Conservation (phyloP, 805 yeast species). For the Saccharomycopsis fibuligera region DNA sequence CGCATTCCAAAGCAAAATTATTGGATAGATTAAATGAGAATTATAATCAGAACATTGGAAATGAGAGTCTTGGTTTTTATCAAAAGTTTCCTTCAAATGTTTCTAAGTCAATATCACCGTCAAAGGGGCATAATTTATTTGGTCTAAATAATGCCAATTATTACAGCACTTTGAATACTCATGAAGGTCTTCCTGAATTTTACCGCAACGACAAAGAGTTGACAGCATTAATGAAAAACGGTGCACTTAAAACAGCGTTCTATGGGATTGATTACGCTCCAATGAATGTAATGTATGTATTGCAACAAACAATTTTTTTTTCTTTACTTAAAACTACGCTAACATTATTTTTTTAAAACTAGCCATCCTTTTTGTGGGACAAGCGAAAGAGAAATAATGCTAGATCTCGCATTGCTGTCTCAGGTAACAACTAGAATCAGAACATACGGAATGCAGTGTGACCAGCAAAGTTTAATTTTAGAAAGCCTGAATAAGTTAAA, state of each 20-base stretch:
- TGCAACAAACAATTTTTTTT: not conserved
- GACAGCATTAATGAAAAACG: conserved; percentile 31
- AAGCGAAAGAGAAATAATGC: conserved; percentile 39
- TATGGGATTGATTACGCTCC: conserved; percentile 62
- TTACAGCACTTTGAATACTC: conserved; percentile 21
- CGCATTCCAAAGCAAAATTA: conserved; percentile 24
- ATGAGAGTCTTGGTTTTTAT: not conserved
- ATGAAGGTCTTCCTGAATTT: conserved; percentile 29
- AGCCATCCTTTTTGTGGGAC: conserved; percentile 46
- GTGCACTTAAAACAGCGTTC: conserved; percentile 33
- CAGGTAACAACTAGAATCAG: conserved; percentile 52
- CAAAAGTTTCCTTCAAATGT: not conserved
- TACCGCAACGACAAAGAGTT: conserved; percentile 34
- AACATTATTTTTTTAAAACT: not conserved
- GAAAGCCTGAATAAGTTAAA: conserved; percentile 45
- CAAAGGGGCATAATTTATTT: not conserved
- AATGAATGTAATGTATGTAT: conserved; percentile 34
- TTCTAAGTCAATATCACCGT: not conserved
- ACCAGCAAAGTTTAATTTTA: conserved; percentile 46
- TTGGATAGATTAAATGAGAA: conserved; percentile 13
- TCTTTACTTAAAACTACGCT: not conserved
- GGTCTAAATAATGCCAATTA: not conserved
- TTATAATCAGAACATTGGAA: not conserved
- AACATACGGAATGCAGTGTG: conserved; percentile 57
- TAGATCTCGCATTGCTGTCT: conserved; percentile 53